phyloP scores from a whole-genome alignment of 2,329 filamentous ascomycete genomes.

The Pleoardoris graminearum region DNA sequence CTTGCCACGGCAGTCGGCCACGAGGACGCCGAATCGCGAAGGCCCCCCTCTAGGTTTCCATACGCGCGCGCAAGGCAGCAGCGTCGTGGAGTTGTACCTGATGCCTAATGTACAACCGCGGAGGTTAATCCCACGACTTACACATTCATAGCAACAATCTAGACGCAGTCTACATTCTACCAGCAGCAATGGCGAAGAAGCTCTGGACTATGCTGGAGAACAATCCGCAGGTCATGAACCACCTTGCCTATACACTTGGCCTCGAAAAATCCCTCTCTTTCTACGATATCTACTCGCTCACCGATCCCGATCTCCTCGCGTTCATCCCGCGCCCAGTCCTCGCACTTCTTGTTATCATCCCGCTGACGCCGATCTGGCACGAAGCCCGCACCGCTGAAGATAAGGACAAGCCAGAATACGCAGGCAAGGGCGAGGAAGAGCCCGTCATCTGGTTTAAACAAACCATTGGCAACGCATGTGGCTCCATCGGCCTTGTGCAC shows the following conservation, averaged over 20 bases:
- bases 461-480: slow-evolving; percentile 62
- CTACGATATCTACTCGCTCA: slow-evolving; percentile 58
- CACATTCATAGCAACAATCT: no score
- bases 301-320: slow-evolving; percentile 54
- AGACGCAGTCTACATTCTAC: no score
- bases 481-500: slow-evolving; percentile 61
- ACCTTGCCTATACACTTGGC: slow-evolving; percentile 55
- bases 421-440: slow-evolving; percentile 52
- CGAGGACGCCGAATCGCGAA: no score
- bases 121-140: neutral
- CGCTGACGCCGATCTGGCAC: slow-evolving; percentile 45
- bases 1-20: neutral
- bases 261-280: slow-evolving; percentile 53
- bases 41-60: no score
- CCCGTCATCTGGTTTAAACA: slow-evolving; percentile 63
- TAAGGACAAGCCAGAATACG: slow-evolving; percentile 48
- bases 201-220: slow-evolving; percentile 50
- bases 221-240: slow-evolving; percentile 59
- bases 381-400: slow-evolving; percentile 49
- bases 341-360: slow-evolving; percentile 59
- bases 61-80: no score
- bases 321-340: slow-evolving; percentile 58
- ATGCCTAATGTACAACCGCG: no score
- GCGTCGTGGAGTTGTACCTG: no score
- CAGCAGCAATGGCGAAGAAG: slow-evolving; percentile 30